Conservation (phyloP, 805 yeast genomes). For the Kazachstania viticola region DNA sequence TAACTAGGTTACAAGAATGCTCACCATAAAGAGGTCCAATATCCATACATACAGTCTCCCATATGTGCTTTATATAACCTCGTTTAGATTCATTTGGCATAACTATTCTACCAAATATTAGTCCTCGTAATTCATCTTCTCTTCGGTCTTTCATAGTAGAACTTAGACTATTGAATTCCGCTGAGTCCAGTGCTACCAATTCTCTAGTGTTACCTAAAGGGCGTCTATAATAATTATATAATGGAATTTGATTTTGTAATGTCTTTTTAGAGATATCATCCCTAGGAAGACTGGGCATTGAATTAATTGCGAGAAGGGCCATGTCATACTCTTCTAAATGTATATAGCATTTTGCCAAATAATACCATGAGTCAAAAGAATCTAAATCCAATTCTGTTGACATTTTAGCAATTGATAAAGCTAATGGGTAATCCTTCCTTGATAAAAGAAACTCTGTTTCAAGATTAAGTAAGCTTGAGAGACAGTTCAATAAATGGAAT, state of each 20-base stretch:
- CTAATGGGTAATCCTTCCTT: slow-evolving; percentile 17
- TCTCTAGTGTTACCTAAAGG: slow-evolving; percentile 15
- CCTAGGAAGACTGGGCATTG: slow-evolving; percentile 20
- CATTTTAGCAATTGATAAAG: slow-evolving; percentile 16
- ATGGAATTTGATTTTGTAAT: slow-evolving; percentile 6
- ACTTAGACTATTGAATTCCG: slow-evolving; percentile 17
- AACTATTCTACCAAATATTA: slow-evolving; percentile 22
- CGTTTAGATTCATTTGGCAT: slow-evolving; percentile 19
- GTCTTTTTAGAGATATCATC: slow-evolving; percentile 17
- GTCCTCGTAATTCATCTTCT: slow-evolving; percentile 15
- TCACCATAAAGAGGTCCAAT: slow-evolving; percentile 26
- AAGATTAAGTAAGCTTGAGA: slow-evolving; percentile 18
- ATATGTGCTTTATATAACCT: slow-evolving; percentile 15
- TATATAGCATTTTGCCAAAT: slow-evolving; percentile 21
- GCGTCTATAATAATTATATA: slow-evolving; percentile 15
- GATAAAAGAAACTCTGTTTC: slow-evolving; percentile 18
- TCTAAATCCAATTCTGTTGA: slow-evolving; percentile 22
- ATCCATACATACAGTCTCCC: slow-evolving; percentile 17
- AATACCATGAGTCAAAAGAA: slow-evolving; percentile 22
- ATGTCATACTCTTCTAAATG: slow-evolving; percentile 11
- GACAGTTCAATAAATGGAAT: slow-evolving; percentile 15
- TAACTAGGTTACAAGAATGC: slow-evolving; percentile 18
- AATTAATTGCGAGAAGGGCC: slow-evolving; percentile 23
- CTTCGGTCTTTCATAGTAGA: slow-evolving; percentile 14
- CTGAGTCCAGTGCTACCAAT: slow-evolving; percentile 11